phyloP scores from a whole-genome alignment of 768 basidiomycete species.

The Boletus huronensis region DNA sequence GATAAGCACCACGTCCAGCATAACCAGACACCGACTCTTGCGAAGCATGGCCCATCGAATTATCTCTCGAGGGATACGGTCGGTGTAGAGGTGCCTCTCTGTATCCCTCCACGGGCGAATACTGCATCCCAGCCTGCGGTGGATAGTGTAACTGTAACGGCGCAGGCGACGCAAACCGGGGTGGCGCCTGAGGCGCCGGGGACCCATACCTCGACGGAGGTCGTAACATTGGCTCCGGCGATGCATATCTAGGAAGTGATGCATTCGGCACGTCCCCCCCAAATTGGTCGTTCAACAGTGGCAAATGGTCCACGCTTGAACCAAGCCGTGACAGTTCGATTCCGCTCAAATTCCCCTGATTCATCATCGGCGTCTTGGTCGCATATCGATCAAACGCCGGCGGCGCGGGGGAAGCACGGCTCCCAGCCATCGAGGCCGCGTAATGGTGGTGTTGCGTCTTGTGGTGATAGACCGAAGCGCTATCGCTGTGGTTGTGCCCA shows the following conservation, averaged over 20 bases:
- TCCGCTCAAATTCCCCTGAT: conserved; percentile 29
- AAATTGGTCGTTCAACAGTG: conserved; percentile 42
- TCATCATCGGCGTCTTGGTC: conserved; percentile 41
- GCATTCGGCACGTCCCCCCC: conserved; percentile 11
- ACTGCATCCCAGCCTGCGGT: conserved; percentile 26
- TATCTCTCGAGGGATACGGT: conserved; percentile 36
- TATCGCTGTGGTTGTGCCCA: conserved; percentile 34
- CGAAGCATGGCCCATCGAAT: conserved; percentile 6
- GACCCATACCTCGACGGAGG: conserved; percentile 31
- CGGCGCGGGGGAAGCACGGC: conserved; percentile 39
- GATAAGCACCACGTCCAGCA: conserved; percentile 32
- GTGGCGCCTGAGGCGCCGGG: conserved; percentile 25
- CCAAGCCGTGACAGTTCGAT: conserved; percentile 60
- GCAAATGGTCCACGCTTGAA: conserved; percentile 49
- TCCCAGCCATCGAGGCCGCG: conserved; percentile 31
- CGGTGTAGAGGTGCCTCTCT: conserved; percentile 65
- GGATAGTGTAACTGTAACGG: conserved; percentile 36
- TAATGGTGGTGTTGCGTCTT: conserved; percentile 38
- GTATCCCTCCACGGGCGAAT: conserved; percentile 34
- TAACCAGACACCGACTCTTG: conserved; percentile 25
- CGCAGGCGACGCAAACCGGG: conserved; percentile 37
- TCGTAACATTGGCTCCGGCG: conserved; percentile 13
- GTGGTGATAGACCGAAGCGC: conserved; percentile 39
- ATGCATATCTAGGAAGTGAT: conserved; percentile 27
- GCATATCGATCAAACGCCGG: conserved; percentile 59